Evolutionary conservation across 345 rosid genomes (phyloP).

Genomic region (Bruguiera parviflora): DNA sequence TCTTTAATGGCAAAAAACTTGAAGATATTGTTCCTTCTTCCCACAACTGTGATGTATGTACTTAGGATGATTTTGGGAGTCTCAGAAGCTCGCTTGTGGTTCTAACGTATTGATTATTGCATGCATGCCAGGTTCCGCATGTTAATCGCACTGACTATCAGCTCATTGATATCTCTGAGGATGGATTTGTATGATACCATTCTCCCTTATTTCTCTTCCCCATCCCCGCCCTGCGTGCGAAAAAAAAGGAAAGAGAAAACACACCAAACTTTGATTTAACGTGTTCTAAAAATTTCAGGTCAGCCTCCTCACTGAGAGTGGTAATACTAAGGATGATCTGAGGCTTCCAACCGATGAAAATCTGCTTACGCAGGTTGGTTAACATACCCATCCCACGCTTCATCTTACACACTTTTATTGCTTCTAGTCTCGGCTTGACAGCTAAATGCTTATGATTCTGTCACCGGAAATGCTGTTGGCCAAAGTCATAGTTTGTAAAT

Average conservation of each 20-base stretch:
- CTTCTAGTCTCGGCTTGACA: too few relatives aligned
- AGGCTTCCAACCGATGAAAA: constrained; percentile 31
- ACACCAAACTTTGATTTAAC: not conserved
- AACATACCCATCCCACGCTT: too few relatives aligned
- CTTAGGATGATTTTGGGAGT: not conserved
- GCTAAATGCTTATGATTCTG: too few relatives aligned
- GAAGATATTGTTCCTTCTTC: constrained; percentile 39
- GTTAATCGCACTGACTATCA: constrained; percentile 33
- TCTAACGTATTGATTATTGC: not conserved
- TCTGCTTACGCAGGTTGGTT: constrained; percentile 26
- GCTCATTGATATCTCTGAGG: constrained; percentile 34
- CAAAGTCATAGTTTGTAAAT: too few relatives aligned
- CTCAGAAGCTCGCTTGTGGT: not conserved
- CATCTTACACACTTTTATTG: too few relatives aligned
- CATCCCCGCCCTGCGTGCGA: too few relatives aligned
- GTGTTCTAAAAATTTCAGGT: constrained; percentile 14
- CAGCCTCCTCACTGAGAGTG: constrained; percentile 33
- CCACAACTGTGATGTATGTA: constrained; percentile 36
- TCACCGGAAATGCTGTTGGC: too few relatives aligned
- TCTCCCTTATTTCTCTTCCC: not conserved
- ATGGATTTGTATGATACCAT: constrained; percentile 25
- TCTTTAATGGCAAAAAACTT: constrained; percentile 33
- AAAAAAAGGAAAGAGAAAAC: too few relatives aligned
- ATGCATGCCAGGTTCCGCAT: constrained; percentile 26
- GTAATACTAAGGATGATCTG: constrained; percentile 34